Evolutionary conservation across 2,329 filamentous ascomycete genomes (phyloP), one percentile per base, ranked within the genome.

Genomic region (Colletotrichum spaethianum): DNA sequence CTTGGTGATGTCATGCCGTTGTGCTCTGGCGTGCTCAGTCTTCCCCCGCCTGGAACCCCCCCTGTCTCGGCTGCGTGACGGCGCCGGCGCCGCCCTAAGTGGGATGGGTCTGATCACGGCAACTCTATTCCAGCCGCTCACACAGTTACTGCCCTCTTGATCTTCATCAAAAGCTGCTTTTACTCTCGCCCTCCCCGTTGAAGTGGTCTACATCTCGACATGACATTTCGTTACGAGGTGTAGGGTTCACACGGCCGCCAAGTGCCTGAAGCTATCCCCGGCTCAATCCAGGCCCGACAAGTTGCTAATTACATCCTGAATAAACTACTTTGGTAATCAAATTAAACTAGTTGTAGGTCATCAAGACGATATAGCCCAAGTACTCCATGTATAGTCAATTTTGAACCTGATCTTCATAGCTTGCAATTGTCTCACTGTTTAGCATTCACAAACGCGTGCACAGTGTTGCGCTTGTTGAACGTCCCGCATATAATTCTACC

Each of bases 1-100:
- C 33, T 56, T 60, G 59, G 60, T 72, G 70, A 72, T 72, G 70
- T 72, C 70, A 72, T 72, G 66, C 53, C 23, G 36, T n/a, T 42
- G 18, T 44, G 59, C 52, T 72, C 70, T 72, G 70, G 70, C 70
- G 53, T 72, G 70, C 66, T 63, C 52, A 44, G 23, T 61, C 46
- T 48, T 61, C 50, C 65, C 69, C 64, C 65, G 50, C 69, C 57
- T 52, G 33, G 59, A 63, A 38, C 28, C 52, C 57, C 64, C 63
- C 50, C 36, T 59, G 57, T 60, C 52, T 42, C 59, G 50, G n/a
- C 31, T 36, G 33, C 33, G 60, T 60, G 60, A 42, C 65, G 57
- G 69, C 46, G 48, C 44, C 52, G 16, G 23, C 14, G 40, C 48
- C 50, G 20, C 20, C 28, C 26, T 26, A 44, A 42, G 26, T n/a